phyloP scores from a whole-genome alignment of 2,329 filamentous ascomycete genomes.

The Scortechinia acanthostroma region DNA sequence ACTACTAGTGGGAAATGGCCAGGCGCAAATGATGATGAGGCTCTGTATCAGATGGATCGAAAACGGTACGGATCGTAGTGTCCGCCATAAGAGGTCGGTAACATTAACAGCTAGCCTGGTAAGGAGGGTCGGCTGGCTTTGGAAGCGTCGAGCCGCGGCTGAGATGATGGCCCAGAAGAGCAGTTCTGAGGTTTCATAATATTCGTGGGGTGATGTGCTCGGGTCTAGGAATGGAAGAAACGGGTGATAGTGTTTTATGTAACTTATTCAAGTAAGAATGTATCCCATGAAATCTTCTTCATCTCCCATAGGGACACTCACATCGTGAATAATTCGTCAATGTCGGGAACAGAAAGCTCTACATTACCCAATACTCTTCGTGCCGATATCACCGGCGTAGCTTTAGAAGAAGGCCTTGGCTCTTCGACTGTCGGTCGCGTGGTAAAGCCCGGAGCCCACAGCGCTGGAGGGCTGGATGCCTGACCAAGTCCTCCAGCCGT shows the following conservation, averaged over 20 bases:
- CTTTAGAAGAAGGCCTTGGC: no score
- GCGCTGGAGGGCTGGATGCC: no score
- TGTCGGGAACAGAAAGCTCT: not conserved
- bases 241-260: not conserved
- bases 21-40: not conserved
- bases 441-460: no score
- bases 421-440: no score
- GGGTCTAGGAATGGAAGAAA: not conserved
- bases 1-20: not conserved
- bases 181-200: not conserved
- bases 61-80: not conserved
- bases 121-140: not conserved
- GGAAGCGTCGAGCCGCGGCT: not conserved
- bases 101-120: not conserved
- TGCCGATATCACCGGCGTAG: no score
- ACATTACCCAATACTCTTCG: no score
- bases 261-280: not conserved
- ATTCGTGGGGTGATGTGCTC: not conserved
- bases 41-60: not conserved
- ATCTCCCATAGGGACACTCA: not conserved
- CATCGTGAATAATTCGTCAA: not conserved
- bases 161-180: not conserved
- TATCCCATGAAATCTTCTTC: not conserved
- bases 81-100: not conserved
- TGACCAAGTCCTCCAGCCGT: not conserved